Percentiles rank a stretch among this genome's conserved stretches.
Evolutionary conservation across 768 basidiomycete species (phyloP).

Genomic region (Tubosaeta sp.): DNA sequence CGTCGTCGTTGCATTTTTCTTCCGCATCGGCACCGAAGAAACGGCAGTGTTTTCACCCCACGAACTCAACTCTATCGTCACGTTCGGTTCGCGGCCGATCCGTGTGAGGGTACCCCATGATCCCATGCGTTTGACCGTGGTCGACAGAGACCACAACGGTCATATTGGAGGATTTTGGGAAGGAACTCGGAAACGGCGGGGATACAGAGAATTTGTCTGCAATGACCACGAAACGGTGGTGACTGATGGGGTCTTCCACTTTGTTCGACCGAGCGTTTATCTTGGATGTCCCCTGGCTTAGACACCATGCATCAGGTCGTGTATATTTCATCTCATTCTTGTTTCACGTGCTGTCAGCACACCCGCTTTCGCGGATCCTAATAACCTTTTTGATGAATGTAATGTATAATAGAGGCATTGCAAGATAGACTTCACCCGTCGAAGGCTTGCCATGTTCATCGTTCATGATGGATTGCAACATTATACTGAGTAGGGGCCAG

Average conservation of each 20-base stretch:
- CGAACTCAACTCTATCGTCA: background rate
- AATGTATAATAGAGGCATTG: background rate
- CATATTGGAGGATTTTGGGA: background rate
- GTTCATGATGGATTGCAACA: no score
- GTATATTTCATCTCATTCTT: no score
- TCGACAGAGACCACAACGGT: background rate
- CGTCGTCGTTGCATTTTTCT: conserved; percentile 4
- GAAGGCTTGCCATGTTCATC: no score
- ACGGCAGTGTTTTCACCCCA: background rate
- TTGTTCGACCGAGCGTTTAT: background rate
- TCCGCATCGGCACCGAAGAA: conserved; percentile 3
- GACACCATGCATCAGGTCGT: background rate
- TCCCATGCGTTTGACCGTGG: background rate
- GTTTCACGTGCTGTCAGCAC: background rate
- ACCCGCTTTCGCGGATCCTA: background rate
- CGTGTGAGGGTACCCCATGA: background rate
- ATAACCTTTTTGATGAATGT: background rate
- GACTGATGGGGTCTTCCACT: background rate
- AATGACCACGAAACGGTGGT: background rate
- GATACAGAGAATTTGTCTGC: background rate
- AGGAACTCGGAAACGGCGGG: background rate
- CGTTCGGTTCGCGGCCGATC: background rate
- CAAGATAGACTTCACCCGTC: background rate
- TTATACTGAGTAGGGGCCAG: no score
- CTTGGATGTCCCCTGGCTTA: background rate